Conservation (phyloP, 2,329 filamentous ascomycete genomes). For the Aspergillus spinulosporus region DNA sequence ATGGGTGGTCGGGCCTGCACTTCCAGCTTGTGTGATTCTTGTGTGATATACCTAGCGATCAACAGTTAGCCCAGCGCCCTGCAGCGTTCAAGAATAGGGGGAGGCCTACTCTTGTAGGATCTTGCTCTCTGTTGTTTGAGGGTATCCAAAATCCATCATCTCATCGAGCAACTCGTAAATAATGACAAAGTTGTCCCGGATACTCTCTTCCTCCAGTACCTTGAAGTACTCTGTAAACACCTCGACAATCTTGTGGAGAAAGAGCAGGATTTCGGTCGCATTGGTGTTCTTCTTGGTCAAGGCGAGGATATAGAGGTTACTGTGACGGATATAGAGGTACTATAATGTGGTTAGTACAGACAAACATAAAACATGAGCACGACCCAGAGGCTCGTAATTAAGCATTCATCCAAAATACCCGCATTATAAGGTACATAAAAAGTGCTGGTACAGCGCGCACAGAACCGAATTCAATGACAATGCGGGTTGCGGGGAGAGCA, state of each 20-base stretch:
- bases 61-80: neutral
- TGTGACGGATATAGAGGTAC: slow-evolving; percentile 99
- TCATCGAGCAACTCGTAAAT: slow-evolving; percentile 98
- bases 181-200: slow-evolving; percentile 98
- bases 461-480: neutral
- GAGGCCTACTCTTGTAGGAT: slow-evolving; percentile 78
- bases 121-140: slow-evolving; percentile 97
- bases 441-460: neutral
- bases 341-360: slow-evolving; percentile 37
- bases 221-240: slow-evolving; percentile 99
- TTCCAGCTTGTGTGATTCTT: slow-evolving; percentile 98
- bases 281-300: slow-evolving; percentile 99
- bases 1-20: slow-evolving; percentile 95
- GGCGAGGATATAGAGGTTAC: slow-evolving; percentile 97
- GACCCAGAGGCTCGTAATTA: neutral
- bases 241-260: slow-evolving; percentile 96
- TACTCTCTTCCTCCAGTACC: slow-evolving; percentile 96
- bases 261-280: slow-evolving; percentile 95
- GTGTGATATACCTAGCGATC: slow-evolving; percentile 77
- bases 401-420: neutral
- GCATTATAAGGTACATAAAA: no score
- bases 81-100: neutral
- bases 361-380: no score
- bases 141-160: slow-evolving; percentile 99
- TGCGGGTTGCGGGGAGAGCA: slow-evolving; percentile 21